A percentile compares a stretch with the other conserved stretches of the same genome.
Conservation (phyloP, 176 grass and related monocot genomes). For the Cenchrus fungigraminus region DNA sequence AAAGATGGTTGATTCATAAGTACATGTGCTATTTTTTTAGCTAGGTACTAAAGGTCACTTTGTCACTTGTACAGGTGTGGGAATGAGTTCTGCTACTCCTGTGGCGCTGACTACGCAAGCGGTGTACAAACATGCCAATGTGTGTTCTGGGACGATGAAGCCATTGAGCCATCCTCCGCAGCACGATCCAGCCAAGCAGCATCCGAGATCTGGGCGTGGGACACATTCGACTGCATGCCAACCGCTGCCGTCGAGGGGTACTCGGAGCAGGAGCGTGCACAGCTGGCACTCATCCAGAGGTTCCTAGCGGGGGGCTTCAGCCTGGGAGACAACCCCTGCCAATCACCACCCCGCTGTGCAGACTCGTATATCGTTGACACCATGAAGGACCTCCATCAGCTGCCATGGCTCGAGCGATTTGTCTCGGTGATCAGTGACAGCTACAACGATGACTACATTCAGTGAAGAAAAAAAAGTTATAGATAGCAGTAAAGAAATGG, state of each 20-base stretch:
- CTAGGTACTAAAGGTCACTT: neutral
- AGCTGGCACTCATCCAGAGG: constrained; percentile 89
- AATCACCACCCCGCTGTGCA: constrained; percentile 66
- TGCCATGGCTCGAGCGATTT: constrained; percentile 98
- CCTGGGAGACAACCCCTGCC: constrained; percentile 75
- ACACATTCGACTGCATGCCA: constrained; percentile 81
- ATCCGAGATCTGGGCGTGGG: constrained; percentile 89
- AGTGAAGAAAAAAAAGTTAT: constrained; percentile 58
- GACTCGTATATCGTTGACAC: constrained; percentile 79
- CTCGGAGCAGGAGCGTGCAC: constrained; percentile 93
- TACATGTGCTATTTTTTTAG: neutral
- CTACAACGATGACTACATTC: constrained; percentile 96
- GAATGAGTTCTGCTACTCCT: constrained; percentile 97
- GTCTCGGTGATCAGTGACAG: constrained; percentile 98
- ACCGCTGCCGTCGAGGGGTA: constrained; percentile 64
- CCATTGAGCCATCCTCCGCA: constrained; percentile 31
- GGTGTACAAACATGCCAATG: constrained; percentile 92
- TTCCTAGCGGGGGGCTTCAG: constrained; percentile 84
- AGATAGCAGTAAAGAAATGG: constrained; percentile 58
- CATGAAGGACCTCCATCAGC: constrained; percentile 98
- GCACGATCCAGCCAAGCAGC: constrained; percentile 56
- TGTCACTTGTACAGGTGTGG: constrained; percentile 72
- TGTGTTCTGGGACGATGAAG: constrained; percentile 67
- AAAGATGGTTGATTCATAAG: neutral
- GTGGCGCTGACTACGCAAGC: constrained; percentile 69